A percentile compares a stretch with the other conserved stretches of the same genome.
Evolutionary conservation across 2,329 filamentous ascomycete genomes (phyloP).

Genomic region (Cytospora piceae): DNA sequence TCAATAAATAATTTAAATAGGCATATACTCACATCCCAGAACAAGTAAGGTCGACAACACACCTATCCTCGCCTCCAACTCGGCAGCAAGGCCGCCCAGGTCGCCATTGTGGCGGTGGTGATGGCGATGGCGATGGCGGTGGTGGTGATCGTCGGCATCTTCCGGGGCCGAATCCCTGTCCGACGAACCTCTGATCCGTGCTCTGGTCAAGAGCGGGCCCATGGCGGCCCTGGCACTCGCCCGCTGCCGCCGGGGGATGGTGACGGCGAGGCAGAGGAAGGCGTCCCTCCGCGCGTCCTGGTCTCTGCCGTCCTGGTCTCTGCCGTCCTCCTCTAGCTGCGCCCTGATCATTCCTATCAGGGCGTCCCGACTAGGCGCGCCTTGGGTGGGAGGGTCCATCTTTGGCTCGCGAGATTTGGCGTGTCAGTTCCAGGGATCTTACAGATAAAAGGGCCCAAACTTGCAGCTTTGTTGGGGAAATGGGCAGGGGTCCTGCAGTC

Average conservation of each 20-base stretch:
- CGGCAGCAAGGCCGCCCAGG: conserved; percentile 8
- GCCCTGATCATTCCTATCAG: conserved; percentile 26
- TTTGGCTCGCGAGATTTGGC: conserved; percentile 20
- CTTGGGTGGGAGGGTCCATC: conserved; percentile 29
- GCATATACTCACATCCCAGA: conserved; percentile 27
- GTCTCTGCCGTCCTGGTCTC: conserved; percentile 11
- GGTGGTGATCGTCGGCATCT: conserved; percentile 3
- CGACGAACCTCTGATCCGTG: conserved; percentile 25
- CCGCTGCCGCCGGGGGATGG: conserved; percentile 26
- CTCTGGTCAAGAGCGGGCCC: conserved; percentile 24
- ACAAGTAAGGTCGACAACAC: conserved; percentile 29
- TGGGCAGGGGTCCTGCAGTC: neutral
- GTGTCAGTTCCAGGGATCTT: neutral
- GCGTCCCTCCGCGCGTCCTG: conserved; percentile 28
- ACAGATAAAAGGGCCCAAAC: neutral
- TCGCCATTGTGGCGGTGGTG: conserved; percentile 3
- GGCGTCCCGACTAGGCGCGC: conserved; percentile 21
- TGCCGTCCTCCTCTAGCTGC: conserved; percentile 24
- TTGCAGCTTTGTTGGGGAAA: neutral
- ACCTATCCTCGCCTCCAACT: conserved; percentile 25
- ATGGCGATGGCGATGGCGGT: neutral
- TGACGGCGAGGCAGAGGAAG: conserved; percentile 31
- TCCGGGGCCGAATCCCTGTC: conserved; percentile 21
- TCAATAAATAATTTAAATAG: too few relatives aligned
- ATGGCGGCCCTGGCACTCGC: conserved; percentile 22